Conservation (phyloP, 2,329 filamentous ascomycete species). For the Ceratocystis cacaofunesta region DNA sequence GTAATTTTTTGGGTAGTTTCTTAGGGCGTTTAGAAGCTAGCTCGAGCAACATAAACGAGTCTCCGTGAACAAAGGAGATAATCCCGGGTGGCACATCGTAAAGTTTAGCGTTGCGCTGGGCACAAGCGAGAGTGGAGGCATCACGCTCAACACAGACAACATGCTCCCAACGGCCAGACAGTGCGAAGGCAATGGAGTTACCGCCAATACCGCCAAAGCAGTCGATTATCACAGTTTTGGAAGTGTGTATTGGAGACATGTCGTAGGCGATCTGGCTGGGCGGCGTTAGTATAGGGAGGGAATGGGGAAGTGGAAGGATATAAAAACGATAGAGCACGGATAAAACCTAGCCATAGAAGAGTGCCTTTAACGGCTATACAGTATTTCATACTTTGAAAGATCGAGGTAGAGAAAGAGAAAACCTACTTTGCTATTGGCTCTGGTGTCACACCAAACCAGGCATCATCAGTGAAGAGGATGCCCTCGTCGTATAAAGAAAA, state of each 20-base stretch:
- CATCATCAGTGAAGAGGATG: constrained; percentile 78
- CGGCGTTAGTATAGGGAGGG: constrained; percentile 17
- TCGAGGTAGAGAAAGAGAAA: constrained; percentile 3
- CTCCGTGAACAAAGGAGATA: constrained; percentile 76
- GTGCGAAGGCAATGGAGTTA: constrained; percentile 88
- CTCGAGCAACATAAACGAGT: constrained; percentile 50
- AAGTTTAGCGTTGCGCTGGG: constrained; percentile 76
- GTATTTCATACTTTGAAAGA: no score
- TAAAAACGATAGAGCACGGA: background rate
- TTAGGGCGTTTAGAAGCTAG: constrained; percentile 20
- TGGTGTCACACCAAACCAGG: constrained; percentile 94
- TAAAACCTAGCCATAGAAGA: no score
- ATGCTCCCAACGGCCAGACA: constrained; percentile 60
- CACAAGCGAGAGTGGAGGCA: constrained; percentile 65
- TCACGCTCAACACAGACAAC: constrained; percentile 86
- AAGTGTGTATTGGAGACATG: constrained; percentile 40
- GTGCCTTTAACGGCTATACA: no score
- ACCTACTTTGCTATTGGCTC: constrained; percentile 73
- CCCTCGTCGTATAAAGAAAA: constrained; percentile 80
- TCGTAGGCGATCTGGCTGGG: constrained; percentile 59
- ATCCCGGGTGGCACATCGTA: constrained; percentile 58
- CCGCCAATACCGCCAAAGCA: constrained; percentile 84
- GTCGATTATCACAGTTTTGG: constrained; percentile 60
- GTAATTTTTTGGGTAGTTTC: constrained; percentile 27
- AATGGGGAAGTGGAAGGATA: background rate